A percentile compares a stretch with the other conserved stretches of the same genome.
Evolutionary conservation across 441 rosid species (phyloP).

Genomic region (Bruguiera hainesii): DNA sequence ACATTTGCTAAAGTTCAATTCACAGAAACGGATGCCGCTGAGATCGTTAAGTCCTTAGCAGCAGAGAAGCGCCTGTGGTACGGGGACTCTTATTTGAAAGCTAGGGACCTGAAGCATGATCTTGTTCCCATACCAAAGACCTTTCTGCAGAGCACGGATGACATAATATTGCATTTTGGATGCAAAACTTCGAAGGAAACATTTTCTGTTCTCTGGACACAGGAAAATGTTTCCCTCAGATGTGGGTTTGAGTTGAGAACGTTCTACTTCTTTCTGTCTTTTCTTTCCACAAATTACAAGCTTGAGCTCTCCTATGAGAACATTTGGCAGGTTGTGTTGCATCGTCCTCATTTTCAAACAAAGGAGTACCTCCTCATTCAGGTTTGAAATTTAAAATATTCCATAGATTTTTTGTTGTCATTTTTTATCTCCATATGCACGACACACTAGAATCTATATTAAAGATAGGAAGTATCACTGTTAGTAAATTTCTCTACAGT

Average conservation of each 20-base stretch:
- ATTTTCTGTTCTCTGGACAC: conserved; percentile 35
- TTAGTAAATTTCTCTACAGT: no score
- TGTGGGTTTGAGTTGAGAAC: conserved; percentile 22
- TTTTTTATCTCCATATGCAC: not conserved
- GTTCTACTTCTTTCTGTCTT: conserved; percentile 26
- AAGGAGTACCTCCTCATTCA: conserved; percentile 5
- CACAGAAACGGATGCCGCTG: conserved; percentile 18
- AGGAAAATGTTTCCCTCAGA: conserved; percentile 20
- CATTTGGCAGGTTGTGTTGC: conserved; percentile 36
- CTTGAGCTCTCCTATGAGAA: conserved; percentile 40
- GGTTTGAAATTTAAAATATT: conserved; percentile 6
- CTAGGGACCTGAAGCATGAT: not conserved
- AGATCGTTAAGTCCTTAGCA: conserved; percentile 11
- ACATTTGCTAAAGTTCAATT: conserved; percentile 37
- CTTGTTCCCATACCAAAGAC: not conserved
- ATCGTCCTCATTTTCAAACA: conserved; percentile 12
- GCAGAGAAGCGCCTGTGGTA: not conserved
- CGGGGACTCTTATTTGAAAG: conserved; percentile 17
- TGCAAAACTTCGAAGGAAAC: conserved; percentile 7
- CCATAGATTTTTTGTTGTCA: not conserved
- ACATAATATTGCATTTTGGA: conserved; percentile 2
- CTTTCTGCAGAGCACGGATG: not conserved
- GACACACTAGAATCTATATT: not conserved
- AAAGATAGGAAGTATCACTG: not conserved
- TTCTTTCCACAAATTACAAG: conserved; percentile 28